Conservation (phyloP, 1,284 basidiomycete species). For the Cryptococcus hybrid region DNA sequence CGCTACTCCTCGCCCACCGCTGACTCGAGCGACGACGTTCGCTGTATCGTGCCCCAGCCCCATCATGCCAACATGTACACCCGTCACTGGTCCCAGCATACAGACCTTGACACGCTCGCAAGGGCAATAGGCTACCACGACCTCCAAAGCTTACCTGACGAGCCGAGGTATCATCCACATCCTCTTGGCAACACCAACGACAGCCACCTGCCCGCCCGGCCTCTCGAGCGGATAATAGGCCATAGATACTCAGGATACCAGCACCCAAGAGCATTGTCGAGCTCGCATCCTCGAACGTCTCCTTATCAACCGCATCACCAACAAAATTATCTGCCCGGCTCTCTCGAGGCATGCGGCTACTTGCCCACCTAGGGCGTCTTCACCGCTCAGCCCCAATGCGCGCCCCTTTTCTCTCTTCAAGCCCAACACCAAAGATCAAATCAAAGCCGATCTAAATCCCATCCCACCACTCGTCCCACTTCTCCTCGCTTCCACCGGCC, state of each 20-base stretch:
- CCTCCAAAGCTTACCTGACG: background rate
- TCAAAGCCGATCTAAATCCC: background rate
- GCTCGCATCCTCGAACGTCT: background rate
- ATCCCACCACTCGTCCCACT: background rate
- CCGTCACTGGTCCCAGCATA: too few species aligned
- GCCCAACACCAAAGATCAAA: background rate
- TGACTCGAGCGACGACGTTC: too few species aligned
- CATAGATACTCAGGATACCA: background rate
- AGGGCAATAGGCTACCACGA: too few species aligned
- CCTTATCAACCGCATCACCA: background rate
- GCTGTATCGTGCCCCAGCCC: too few species aligned
- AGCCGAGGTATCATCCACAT: background rate
- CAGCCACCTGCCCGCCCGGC: background rate
- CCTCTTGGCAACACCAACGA: background rate
- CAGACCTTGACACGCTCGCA: too few species aligned
- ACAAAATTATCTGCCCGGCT: too few species aligned
- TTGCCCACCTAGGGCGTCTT: background rate
- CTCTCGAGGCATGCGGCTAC: constrained; percentile 26
- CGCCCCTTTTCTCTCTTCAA: background rate
- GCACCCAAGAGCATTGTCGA: background rate
- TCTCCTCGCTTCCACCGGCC: background rate
- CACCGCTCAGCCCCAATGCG: background rate
- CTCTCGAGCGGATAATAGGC: background rate
- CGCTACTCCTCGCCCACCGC: too few species aligned
- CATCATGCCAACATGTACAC: too few species aligned